Percentiles rank a stretch among this genome's conserved stretches.
These are phyloP conservation scores for Babesia bovis DNA, from an alignment of 169 alveolate species.

Conservation along the genomic window DNA sequence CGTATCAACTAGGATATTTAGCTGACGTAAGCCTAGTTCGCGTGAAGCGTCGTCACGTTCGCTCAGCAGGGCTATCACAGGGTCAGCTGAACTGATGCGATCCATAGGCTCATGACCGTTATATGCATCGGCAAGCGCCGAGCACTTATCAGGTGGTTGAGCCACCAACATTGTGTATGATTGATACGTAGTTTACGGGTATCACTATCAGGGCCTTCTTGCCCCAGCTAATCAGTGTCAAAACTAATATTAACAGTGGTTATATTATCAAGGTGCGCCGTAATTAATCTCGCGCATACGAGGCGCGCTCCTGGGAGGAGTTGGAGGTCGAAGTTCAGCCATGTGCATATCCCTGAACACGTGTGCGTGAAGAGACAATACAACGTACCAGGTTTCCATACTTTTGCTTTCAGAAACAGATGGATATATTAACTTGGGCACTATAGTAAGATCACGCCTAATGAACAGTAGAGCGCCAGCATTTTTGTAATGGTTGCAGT, in stretches of 20 bases:
- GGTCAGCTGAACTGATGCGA: slow-evolving; percentile 73
- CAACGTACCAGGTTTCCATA: slow-evolving; percentile 40
- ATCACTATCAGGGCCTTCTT: neutral
- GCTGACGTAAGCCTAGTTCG: slow-evolving; percentile 77
- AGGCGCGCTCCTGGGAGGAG: slow-evolving; percentile 80
- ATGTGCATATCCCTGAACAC: slow-evolving; percentile 77
- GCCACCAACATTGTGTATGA: slow-evolving; percentile 14
- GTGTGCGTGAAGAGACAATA: neutral
- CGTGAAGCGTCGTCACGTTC: slow-evolving; percentile 72
- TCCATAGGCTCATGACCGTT: neutral
- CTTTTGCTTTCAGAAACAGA: slow-evolving; percentile 76
- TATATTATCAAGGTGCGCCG: slow-evolving; percentile 67
- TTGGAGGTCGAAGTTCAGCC: slow-evolving; percentile 81
- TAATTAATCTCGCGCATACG: slow-evolving; percentile 71
- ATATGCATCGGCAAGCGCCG: neutral
- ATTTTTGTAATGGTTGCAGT: slow-evolving; percentile 98
- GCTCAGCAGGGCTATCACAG: slow-evolving; percentile 75
- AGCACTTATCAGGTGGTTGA: neutral
- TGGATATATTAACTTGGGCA: slow-evolving; percentile 98
- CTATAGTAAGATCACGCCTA: slow-evolving; percentile 93
- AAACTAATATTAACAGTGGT: slow-evolving; percentile 9
- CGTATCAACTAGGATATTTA: slow-evolving; percentile 76
- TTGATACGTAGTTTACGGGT: neutral
- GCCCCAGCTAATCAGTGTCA: slow-evolving; percentile 2
- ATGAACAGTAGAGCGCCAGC: slow-evolving; percentile 98